Evolutionary conservation across 1,139 yeast species (phyloP).

Genomic region (Magnusiomyces suaveolens): DNA sequence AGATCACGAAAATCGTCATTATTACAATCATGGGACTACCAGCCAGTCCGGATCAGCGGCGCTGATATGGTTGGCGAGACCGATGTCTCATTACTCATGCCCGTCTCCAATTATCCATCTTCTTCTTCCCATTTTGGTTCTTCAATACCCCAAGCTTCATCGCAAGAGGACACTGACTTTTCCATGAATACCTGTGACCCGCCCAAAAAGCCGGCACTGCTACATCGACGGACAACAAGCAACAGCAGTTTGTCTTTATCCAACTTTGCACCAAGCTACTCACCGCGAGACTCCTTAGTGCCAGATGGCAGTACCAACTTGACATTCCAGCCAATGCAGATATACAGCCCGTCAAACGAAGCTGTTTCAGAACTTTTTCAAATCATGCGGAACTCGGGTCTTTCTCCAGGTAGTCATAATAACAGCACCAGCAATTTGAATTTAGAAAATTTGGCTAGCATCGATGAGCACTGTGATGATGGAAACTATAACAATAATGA

Average conservation of each 20-base stretch:
- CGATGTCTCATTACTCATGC: slow-evolving; percentile 13
- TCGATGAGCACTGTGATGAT: not conserved
- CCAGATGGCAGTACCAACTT: slow-evolving; percentile 14
- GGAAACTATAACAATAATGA: too few relatives aligned
- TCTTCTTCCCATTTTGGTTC: too few relatives aligned
- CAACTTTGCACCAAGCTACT: slow-evolving; percentile 4
- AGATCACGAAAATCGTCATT: slow-evolving; percentile 11
- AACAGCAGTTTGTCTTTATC: slow-evolving; percentile 8
- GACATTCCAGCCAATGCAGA: slow-evolving; percentile 13
- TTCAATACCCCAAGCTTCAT: too few relatives aligned
- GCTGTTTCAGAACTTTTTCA: slow-evolving; percentile 21
- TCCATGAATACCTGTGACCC: too few relatives aligned
- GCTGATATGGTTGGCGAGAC: slow-evolving; percentile 14
- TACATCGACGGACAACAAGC: slow-evolving; percentile 8
- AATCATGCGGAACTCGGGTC: slow-evolving; percentile 16
- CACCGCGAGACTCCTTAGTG: slow-evolving; percentile 7
- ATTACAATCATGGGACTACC: slow-evolving; percentile 15
- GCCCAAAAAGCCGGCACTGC: not conserved
- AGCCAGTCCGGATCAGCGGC: slow-evolving; percentile 13
- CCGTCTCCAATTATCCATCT: not conserved
- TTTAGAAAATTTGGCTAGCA: not conserved
- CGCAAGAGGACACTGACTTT: too few relatives aligned
- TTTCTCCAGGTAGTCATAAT: not conserved
- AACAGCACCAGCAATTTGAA: not conserved
- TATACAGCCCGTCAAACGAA: slow-evolving; percentile 15